A percentile compares a stretch with the other conserved stretches of the same genome.
These are phyloP conservation scores for Raphidocelis subcapitata DNA, from an alignment of 139 green algal species.

Conservation along the genomic window DNA sequence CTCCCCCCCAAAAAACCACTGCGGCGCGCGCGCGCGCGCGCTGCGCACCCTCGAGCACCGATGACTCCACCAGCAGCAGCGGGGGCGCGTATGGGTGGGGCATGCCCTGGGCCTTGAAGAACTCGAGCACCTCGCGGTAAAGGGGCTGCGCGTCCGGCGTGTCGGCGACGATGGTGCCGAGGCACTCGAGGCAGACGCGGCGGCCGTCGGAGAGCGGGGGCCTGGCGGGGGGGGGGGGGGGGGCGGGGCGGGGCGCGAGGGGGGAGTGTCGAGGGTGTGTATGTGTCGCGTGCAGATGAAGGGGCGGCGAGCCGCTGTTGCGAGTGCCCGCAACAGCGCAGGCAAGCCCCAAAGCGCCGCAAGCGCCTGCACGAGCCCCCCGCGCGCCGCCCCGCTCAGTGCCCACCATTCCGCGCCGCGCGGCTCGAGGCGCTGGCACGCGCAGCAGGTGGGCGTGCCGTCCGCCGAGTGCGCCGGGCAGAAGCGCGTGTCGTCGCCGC, in stretches of 20 bases:
- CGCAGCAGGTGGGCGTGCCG: constrained; percentile 63
- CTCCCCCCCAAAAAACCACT: too few relatives aligned
- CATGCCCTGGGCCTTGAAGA: constrained; percentile 62
- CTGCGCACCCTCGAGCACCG: constrained; percentile 10
- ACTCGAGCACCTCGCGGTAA: constrained; percentile 67
- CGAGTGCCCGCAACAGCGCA: too few relatives aligned
- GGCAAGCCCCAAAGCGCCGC: too few relatives aligned
- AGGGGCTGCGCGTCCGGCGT: constrained; percentile 75
- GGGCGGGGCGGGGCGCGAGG: constrained; percentile 35
- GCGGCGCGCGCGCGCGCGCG: too few relatives aligned
- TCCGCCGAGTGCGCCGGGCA: constrained; percentile 19
- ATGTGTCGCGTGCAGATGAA: too few relatives aligned
- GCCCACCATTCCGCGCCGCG: constrained; percentile 2
- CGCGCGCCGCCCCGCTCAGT: constrained; percentile 12
- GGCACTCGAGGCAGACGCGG: constrained; percentile 79
- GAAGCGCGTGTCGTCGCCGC: constrained; percentile 18
- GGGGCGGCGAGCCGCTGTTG: too few relatives aligned
- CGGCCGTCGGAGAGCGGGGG: too few relatives aligned
- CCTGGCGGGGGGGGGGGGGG: too few relatives aligned
- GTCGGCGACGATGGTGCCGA: constrained; percentile 73
- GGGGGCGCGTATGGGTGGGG: constrained; percentile 57
- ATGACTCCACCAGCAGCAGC: constrained; percentile 77
- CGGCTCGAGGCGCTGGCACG: constrained; percentile 56
- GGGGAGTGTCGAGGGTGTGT: too few relatives aligned
- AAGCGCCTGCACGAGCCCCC: too few relatives aligned